These are phyloP conservation scores for Russula griseocarnosa DNA, from an alignment of 768 basidiomycete species.

Conservation along the genomic window DNA sequence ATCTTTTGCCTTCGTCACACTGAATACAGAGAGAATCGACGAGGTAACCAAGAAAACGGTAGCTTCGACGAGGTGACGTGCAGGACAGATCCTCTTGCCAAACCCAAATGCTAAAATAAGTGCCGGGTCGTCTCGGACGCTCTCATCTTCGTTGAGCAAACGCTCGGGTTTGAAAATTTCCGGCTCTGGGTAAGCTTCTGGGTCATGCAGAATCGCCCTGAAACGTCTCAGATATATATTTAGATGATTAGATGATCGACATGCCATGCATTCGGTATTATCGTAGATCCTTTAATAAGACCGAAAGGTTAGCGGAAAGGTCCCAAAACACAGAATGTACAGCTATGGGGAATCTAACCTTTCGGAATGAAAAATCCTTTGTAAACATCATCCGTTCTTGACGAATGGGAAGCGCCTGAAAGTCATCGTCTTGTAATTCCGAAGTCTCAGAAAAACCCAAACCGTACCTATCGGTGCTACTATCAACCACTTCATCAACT, in stretches of 20 bases:
- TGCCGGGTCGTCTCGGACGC: conserved; percentile 14
- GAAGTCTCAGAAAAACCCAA: neutral
- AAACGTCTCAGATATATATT: neutral
- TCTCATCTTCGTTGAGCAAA: conserved; percentile 29
- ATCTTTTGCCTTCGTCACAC: conserved; percentile 16
- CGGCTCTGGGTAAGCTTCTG: conserved; percentile 30
- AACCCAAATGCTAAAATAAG: conserved; percentile 21
- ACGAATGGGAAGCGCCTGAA: conserved; percentile 2
- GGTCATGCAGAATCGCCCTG: conserved; percentile 41
- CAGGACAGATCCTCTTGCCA: conserved; percentile 29
- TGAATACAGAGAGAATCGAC: neutral
- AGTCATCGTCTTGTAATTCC: neutral
- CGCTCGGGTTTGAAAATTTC: conserved; percentile 46
- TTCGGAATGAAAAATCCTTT: conserved; percentile 11
- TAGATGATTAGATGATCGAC: neutral
- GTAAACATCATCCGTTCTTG: neutral
- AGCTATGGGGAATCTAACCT: neutral
- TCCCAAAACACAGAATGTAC: neutral
- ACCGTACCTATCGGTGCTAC: neutral
- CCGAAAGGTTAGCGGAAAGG: neutral
- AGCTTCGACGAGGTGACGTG: conserved; percentile 6
- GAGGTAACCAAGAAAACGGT: neutral
- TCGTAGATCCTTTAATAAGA: neutral
- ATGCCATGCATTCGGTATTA: neutral
- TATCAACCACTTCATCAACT: conserved; percentile 32